Base-by-base conservation (phyloP, 2,329 filamentous ascomycete genomes). In the Penicillium sp. region DNA sequence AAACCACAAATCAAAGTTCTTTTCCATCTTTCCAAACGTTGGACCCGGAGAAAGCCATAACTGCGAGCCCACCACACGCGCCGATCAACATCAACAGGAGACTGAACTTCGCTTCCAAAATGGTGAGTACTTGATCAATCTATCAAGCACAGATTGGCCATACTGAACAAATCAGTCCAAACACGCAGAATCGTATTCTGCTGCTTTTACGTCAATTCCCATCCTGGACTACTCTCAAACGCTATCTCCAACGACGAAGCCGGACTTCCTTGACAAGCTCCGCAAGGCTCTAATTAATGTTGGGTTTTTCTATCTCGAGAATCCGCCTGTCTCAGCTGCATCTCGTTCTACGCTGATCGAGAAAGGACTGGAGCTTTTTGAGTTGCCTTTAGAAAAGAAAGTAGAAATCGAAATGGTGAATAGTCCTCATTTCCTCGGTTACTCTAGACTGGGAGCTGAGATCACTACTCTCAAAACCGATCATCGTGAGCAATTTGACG, bases 391-490 rank as follows among this genome's bases (percentile, higher is more conserved):
- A 5, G 73, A 79, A 54, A 78, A 78, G 59, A 82, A 81, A 60
- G 71, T 81, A 56, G 74, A 80, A 39, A 79, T 81, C 2, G 78
- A 77, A 61, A 82, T 75, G 72, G 65, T 74, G 14, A 71, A 75
- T 42, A 74, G 70, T 54, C 71, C 69, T 29, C 72, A 75, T 52
- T 75, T 75, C 26, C 62, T 75, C 16, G 73, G 73, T 16, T 75
- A 75, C 54, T 71, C 71, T 3, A 65, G 66, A 31, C 65, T 75
- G 1, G 71, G 71, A 3, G 67, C 70, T 3, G 72, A 74, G 50
- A 69, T 72, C 5, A 75, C 72, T 0, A 70, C 71, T 0, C 57
- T 68, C 3, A 71, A 68, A 33, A 52, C 59, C n/a, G 72, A 75
- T 52, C 61, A 71, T 51, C 70, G 72, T 4, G 72, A 75, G 46